phyloP scores from a whole-genome alignment of 345 rosid species.

The Limnanthes douglasii region DNA sequence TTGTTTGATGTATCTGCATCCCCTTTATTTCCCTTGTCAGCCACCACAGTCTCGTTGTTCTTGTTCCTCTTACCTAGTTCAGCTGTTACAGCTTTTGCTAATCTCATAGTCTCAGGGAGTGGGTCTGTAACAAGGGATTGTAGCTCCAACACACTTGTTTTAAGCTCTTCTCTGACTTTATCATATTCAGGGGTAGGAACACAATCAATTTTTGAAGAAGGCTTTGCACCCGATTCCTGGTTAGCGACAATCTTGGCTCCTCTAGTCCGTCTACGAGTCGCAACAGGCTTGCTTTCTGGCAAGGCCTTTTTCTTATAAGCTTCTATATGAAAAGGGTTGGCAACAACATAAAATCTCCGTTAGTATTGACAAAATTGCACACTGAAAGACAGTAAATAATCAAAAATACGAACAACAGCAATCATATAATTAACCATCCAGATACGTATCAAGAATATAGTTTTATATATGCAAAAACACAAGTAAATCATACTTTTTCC shows the following conservation, averaged over 20 bases:
- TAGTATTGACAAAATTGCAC: background rate
- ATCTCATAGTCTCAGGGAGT: conserved; percentile 26
- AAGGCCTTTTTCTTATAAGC: conserved; percentile 2
- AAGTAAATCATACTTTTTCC: too few species aligned
- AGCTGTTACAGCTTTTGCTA: conserved; percentile 15
- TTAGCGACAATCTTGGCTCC: conserved; percentile 9
- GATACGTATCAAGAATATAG: too few species aligned
- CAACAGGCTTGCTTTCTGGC: conserved; percentile 6
- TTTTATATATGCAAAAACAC: too few species aligned
- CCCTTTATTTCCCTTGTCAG: too few species aligned
- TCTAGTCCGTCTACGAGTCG: conserved; percentile 6
- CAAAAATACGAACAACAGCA: too few species aligned
- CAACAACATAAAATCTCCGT: background rate
- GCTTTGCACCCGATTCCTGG: conserved; percentile 5
- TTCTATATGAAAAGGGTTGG: conserved; percentile 3
- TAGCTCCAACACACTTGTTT: conserved; percentile 23
- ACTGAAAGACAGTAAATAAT: background rate
- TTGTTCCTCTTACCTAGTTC: conserved; percentile 1
- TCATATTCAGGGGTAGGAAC: conserved; percentile 16
- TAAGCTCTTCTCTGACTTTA: conserved; percentile 24
- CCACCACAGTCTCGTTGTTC: conserved; percentile 1
- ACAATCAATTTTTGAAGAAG: conserved; percentile 2
- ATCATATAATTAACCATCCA: too few species aligned
- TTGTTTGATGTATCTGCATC: too few species aligned
- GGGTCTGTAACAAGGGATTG: conserved; percentile 30